Evolutionary conservation across 2,329 filamentous ascomycete genomes (phyloP).

Genomic region (Coniochaeta ligniaria): DNA sequence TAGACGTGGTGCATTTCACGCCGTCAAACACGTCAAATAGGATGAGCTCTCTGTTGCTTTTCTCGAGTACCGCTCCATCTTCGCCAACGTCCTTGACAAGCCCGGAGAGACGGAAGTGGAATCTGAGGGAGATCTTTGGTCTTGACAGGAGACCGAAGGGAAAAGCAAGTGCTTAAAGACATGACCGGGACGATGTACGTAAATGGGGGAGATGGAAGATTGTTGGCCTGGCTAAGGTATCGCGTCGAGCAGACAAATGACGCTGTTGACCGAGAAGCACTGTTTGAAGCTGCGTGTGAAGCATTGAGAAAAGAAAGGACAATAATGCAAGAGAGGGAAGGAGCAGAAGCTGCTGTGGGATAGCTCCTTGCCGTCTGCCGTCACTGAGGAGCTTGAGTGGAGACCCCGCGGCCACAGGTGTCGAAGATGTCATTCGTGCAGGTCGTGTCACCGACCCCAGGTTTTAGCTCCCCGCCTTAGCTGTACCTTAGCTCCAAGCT

Average conservation of each 20-base stretch:
- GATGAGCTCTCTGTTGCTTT: not conserved
- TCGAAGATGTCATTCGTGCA: not conserved
- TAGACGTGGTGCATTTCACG: slow-evolving; percentile 19
- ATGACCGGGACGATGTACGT: no score
- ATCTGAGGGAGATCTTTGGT: slow-evolving; percentile 10
- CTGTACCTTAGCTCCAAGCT: no score
- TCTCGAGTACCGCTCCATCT: slow-evolving; percentile 2
- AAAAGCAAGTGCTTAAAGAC: not conserved
- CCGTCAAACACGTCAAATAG: not conserved
- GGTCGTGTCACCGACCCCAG: not conserved
- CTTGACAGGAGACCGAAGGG: slow-evolving; percentile 5
- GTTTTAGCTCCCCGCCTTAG: not conserved
- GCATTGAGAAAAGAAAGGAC: not conserved
- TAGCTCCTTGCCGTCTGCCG: no score
- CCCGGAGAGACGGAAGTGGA: slow-evolving; percentile 8
- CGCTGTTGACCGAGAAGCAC: not conserved
- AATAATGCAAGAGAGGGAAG: not conserved
- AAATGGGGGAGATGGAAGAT: not conserved
- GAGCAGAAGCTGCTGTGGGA: no score
- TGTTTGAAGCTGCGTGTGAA: not conserved
- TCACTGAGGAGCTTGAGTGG: not conserved
- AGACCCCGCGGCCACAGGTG: no score
- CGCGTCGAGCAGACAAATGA: not conserved
- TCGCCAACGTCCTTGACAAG: slow-evolving; percentile 1
- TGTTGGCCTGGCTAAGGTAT: not conserved